These are phyloP conservation scores for Hibiscus trionum DNA, from an alignment of 345 rosid genomes.

Conservation along the genomic window DNA sequence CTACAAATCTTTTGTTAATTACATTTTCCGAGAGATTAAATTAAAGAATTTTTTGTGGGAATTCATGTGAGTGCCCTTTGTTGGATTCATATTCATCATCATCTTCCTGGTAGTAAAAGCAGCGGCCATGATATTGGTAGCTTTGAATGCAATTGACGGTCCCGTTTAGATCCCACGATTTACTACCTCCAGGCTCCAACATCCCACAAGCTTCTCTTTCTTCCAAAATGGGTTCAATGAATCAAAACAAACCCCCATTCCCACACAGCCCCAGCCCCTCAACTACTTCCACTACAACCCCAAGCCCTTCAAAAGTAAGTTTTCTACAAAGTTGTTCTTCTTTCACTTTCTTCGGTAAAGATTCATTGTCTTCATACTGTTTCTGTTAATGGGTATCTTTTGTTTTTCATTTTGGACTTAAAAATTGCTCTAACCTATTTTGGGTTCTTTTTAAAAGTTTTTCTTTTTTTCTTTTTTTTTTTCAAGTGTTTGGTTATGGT, in stretches of 20 bases:
- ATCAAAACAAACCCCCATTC: constrained; percentile 53
- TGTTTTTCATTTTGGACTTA: constrained; percentile 7
- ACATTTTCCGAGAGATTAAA: not conserved
- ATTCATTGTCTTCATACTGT: constrained; percentile 7
- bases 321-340: not conserved
- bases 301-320: constrained; percentile 35
- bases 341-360: not conserved
- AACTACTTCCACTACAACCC: not conserved
- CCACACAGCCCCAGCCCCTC: constrained; percentile 7
- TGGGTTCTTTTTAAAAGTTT: not conserved
- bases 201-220: constrained; percentile 14
- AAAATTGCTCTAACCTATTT: not conserved
- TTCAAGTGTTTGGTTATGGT: not conserved
- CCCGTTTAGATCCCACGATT: constrained; percentile 40
- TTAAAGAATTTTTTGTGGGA: not conserved
- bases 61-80: not conserved
- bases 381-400: constrained; percentile 12
- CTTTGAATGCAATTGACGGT: constrained; percentile 69
- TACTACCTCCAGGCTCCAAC: constrained; percentile 4
- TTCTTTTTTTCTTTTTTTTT: not conserved
- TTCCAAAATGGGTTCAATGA: constrained; percentile 29
- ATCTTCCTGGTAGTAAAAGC: constrained; percentile 54
- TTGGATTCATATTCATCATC: constrained; percentile 4
- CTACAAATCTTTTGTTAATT: not conserved
- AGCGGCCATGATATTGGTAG: constrained; percentile 65